A percentile compares a stretch with the other conserved stretches of the same genome.
These are phyloP conservation scores for Brasilioporus rufonigricans DNA, from an alignment of 768 basidiomycete species.

Conservation along the genomic window DNA sequence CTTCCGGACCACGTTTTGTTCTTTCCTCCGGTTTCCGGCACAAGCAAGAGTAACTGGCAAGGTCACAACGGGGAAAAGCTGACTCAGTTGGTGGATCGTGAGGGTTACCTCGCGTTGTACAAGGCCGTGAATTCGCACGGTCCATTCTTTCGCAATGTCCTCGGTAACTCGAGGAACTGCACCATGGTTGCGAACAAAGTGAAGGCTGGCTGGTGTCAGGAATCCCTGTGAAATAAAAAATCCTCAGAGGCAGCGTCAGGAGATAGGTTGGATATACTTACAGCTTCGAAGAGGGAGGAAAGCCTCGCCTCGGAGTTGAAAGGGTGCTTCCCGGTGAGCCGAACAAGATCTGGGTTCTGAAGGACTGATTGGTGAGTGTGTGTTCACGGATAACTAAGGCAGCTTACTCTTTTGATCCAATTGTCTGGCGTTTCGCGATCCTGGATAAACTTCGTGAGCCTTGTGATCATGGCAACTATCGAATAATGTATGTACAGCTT, in stretches of 20 bases:
- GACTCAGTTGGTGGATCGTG: constrained; percentile 43
- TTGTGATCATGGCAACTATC: neutral
- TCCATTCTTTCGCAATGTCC: constrained; percentile 41
- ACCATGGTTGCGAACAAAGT: constrained; percentile 65
- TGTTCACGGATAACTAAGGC: neutral
- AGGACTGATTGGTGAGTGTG: neutral
- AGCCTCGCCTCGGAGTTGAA: constrained; percentile 57
- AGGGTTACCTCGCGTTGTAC: constrained; percentile 38
- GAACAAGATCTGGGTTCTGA: constrained; percentile 39
- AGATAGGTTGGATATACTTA: constrained; percentile 12
- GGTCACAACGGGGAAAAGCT: constrained; percentile 50
- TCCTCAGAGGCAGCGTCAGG: neutral
- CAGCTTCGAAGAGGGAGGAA: constrained; percentile 40
- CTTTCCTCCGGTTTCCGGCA: constrained; percentile 64
- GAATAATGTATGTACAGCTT: constrained; percentile 17
- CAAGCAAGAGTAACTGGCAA: constrained; percentile 61
- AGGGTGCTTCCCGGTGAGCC: constrained; percentile 59
- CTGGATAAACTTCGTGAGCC: constrained; percentile 7
- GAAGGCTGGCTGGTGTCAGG: constrained; percentile 50
- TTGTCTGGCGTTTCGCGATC: constrained; percentile 39
- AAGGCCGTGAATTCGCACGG: constrained; percentile 39
- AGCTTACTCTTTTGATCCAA: constrained; percentile 37
- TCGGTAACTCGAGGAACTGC: constrained; percentile 49
- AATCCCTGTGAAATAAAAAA: constrained; percentile 38
- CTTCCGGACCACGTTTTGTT: constrained; percentile 61